Conservation (phyloP, 176 grass and related monocot species). For the Triticum monococcum region DNA sequence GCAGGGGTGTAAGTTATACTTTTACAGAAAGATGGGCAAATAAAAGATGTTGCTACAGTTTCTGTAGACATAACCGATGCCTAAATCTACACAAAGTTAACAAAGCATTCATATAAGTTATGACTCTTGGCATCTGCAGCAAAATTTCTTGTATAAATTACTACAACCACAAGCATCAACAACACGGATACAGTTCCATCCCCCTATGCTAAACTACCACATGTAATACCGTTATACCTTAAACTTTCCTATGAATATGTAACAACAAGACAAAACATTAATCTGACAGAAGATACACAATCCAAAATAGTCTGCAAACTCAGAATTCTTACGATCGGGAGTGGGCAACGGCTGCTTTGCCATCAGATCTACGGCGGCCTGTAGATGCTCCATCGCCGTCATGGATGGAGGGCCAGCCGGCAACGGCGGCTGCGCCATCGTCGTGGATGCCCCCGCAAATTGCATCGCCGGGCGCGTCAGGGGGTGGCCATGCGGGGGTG, state of each 20-base stretch:
- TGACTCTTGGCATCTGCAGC: not conserved
- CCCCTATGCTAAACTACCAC: not conserved
- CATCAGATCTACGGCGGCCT: not conserved
- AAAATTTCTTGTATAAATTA: not conserved
- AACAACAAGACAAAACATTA: not conserved
- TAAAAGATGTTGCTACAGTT: not conserved
- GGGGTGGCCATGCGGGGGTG: no score
- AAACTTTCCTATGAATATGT: no score
- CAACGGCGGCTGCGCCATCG: not conserved
- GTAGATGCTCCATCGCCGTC: not conserved
- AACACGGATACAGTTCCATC: not conserved
- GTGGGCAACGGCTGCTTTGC: not conserved
- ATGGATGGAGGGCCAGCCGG: not conserved
- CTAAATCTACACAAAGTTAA: not conserved
- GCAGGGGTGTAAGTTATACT: not conserved
- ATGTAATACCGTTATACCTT: not conserved
- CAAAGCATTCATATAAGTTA: no score
- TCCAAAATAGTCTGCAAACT: slow-evolving; percentile 45
- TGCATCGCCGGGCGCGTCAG: no score
- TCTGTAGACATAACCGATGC: not conserved
- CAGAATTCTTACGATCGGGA: slow-evolving; percentile 20
- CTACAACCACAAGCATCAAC: not conserved
- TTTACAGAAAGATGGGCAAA: not conserved
- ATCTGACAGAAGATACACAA: not conserved
- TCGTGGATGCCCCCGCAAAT: no score